A percentile compares a stretch with the other conserved stretches of the same genome.
phyloP scores from a whole-genome alignment of 176 grass and related monocot species.

The Poa pratensis region DNA sequence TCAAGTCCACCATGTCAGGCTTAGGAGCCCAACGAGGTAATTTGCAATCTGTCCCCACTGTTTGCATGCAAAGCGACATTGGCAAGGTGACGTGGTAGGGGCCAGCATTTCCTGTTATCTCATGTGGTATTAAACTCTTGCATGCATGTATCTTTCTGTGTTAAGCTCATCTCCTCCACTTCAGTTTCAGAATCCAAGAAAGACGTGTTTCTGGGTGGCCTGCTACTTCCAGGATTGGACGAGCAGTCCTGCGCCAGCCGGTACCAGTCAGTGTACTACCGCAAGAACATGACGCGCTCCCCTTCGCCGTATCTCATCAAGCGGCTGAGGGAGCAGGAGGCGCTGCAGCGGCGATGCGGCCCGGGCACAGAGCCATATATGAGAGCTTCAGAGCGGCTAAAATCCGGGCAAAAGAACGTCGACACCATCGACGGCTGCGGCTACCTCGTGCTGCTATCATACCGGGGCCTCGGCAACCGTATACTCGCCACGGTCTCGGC shows the following conservation, averaged over 20 bases:
- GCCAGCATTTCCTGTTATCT: no score
- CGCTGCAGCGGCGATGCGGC: slow-evolving; percentile 62
- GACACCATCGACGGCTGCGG: slow-evolving; percentile 40
- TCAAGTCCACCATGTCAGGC: slow-evolving; percentile 32
- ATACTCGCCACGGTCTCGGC: slow-evolving; percentile 52
- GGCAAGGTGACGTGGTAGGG: background rate
- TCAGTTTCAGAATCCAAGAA: background rate
- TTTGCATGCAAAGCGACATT: background rate
- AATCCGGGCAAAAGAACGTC: slow-evolving; percentile 25
- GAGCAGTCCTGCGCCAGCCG: slow-evolving; percentile 51
- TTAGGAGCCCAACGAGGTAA: slow-evolving; percentile 7
- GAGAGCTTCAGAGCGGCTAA: slow-evolving; percentile 45
- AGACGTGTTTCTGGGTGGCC: slow-evolving; percentile 62
- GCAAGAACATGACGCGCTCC: slow-evolving; percentile 43
- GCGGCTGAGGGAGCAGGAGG: slow-evolving; percentile 67
- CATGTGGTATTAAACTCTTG: background rate
- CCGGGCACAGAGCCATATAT: slow-evolving; percentile 45
- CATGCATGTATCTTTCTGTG: no score
- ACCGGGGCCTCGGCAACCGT: slow-evolving; percentile 60
- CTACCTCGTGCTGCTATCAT: slow-evolving; percentile 54
- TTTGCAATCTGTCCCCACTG: background rate
- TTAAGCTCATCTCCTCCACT: no score
- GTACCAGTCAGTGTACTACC: slow-evolving; percentile 54
- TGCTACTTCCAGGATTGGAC: slow-evolving; percentile 61
- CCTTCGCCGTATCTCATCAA: slow-evolving; percentile 53